Evolutionary conservation across 257 asterid genomes (phyloP), one percentile per base, ranked within the genome.

Genomic region (Galeopsis tetrahit): DNA sequence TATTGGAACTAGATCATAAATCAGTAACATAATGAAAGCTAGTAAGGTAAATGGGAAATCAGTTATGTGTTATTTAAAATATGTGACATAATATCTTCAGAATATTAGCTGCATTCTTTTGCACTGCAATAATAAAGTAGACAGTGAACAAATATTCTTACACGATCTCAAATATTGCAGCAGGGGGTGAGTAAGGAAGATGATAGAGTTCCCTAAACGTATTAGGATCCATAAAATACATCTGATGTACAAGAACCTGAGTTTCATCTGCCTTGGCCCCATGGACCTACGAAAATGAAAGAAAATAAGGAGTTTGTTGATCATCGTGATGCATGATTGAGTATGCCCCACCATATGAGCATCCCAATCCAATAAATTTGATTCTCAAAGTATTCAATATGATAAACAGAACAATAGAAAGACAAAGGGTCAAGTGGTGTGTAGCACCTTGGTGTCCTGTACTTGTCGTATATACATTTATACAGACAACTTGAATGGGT

Each of bases 231-330:
- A 21, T 21, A 21, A 21, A 21, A 21, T 21, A 21, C 28, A 21
- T 21, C 28, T 1, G n/a, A 21, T 21, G 28, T 21, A 21, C 28
- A 21, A 21, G 28, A 21, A 21, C 28, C 28, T 21, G 28, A 21
- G 28, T 21, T 21, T 21, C 28, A 21, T 21, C 28, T 21, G 28
- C 28, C 28, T 21, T 21, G 28, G 28, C 28, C 28, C 28, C 28
- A 14, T 92, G 94, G 66, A 92, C 96, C 92, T 93, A 97, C 66
- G 98, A 93, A 56, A 90, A 86, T 40, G 98, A 93, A 79, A 92
- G 98, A 77, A 93, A 93, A 82, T 87, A 77, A 62, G 96, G 98
- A 76, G 79, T 90, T 71, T 82, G 95, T 68, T 89, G 88, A 77
- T 82, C 85, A 38, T 81, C 85, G 73, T 87, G 96, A 64, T 83